Evolutionary conservation across 2,329 filamentous ascomycete species (phyloP).

Genomic region (Cladosporium colombiae): DNA sequence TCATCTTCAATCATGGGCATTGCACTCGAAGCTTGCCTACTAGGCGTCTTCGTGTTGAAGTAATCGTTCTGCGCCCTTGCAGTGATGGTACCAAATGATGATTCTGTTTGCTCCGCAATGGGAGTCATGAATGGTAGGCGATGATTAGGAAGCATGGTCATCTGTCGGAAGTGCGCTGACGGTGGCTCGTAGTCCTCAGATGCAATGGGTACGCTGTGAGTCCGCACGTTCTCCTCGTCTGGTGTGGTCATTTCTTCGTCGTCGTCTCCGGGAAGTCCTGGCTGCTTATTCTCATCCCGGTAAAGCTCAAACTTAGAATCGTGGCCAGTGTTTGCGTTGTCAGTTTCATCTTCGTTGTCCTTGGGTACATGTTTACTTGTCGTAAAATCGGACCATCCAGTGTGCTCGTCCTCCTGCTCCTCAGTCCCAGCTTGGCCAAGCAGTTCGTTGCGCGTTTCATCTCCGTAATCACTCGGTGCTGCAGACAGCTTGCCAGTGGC

Average conservation of each 20-base stretch:
- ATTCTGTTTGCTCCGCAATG: slow-evolving; percentile 93
- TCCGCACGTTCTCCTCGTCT: slow-evolving; percentile 49
- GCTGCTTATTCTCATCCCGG: slow-evolving; percentile 14
- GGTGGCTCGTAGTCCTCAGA: slow-evolving; percentile 86
- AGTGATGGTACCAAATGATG: slow-evolving; percentile 70
- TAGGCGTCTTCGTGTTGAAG: slow-evolving; percentile 75
- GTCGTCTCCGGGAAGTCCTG: slow-evolving; percentile 31
- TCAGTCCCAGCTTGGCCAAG: slow-evolving; percentile 42
- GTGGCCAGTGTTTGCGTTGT: slow-evolving; percentile 36
- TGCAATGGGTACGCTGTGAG: slow-evolving; percentile 73
- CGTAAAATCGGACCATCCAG: slow-evolving; percentile 88
- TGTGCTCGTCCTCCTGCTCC: slow-evolving; percentile 50
- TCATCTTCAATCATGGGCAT: slow-evolving; percentile 46
- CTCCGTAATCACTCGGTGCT: slow-evolving; percentile 64
- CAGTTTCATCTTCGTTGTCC: slow-evolving; percentile 42
- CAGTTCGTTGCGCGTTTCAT: slow-evolving; percentile 59
- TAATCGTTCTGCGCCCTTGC: slow-evolving; percentile 59
- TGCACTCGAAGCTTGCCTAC: slow-evolving; percentile 51
- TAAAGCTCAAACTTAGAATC: slow-evolving; percentile 40
- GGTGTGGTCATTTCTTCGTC: slow-evolving; percentile 51
- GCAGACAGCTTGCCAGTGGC: slow-evolving; percentile 68
- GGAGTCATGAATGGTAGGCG: slow-evolving; percentile 97
- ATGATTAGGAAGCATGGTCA: slow-evolving; percentile 74
- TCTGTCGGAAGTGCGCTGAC: slow-evolving; percentile 72
- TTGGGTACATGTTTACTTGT: slow-evolving; percentile 68